Percentiles rank a stretch among this genome's conserved stretches.
Evolutionary conservation across 352 stramenopile species (phyloP).

Genomic region (Pythium biforme): DNA sequence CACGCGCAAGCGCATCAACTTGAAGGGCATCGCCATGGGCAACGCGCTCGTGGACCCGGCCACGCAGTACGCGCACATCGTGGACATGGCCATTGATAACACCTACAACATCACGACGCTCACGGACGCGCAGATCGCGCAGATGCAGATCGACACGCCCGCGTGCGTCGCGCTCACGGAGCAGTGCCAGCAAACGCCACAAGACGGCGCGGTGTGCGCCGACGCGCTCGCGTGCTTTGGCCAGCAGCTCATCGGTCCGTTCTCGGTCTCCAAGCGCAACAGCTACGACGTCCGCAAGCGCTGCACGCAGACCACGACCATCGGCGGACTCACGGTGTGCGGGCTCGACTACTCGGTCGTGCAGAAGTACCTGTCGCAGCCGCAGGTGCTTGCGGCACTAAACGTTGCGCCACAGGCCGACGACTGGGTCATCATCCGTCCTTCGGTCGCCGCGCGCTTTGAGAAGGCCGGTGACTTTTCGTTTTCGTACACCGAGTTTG

Average conservation of each 20-base stretch:
- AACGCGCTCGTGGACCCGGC: constrained; percentile 68
- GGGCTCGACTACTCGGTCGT: constrained; percentile 42
- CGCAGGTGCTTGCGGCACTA: constrained; percentile 28
- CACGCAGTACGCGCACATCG: constrained; percentile 56
- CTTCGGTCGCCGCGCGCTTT: constrained; percentile 83
- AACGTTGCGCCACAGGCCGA: constrained; percentile 16
- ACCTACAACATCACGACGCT: constrained; percentile 69
- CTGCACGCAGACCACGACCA: constrained; percentile 46
- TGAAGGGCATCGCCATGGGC: constrained; percentile 65
- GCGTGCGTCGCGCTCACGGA: constrained; percentile 30
- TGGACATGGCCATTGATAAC: constrained; percentile 65
- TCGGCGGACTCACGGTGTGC: constrained; percentile 14
- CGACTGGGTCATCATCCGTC: constrained; percentile 68
- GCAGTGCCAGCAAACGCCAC: constrained; percentile 33
- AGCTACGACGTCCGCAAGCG: constrained; percentile 69
- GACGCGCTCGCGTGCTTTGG: constrained; percentile 41
- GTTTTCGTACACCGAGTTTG: constrained; percentile 75
- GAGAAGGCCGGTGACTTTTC: constrained; percentile 73
- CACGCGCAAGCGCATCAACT: constrained; percentile 34
- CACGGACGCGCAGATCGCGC: constrained; percentile 33
- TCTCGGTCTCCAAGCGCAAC: constrained; percentile 51
- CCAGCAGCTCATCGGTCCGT: constrained; percentile 38
- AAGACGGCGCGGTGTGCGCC: constrained; percentile 28
- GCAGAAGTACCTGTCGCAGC: constrained; percentile 50
- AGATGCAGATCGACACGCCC: constrained; percentile 36